These are phyloP conservation scores for Diaporthe nobilis DNA, from an alignment of 2,329 filamentous ascomycete genomes.

Conservation along the genomic window DNA sequence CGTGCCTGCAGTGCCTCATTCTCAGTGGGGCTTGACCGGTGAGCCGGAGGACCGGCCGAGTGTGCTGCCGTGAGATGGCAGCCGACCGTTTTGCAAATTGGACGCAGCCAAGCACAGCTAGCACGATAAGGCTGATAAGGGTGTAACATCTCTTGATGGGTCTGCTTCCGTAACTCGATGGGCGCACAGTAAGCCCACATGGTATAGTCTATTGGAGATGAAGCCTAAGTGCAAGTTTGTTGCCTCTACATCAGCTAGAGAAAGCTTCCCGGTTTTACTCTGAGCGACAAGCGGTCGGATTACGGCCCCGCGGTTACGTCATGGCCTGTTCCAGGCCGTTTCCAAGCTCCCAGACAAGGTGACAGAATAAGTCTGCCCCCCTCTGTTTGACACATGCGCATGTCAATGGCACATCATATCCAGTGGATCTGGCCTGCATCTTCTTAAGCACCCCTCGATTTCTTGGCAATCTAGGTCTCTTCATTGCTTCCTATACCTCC, in stretches of 20 bases:
- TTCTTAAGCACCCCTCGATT: neutral
- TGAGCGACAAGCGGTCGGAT: neutral
- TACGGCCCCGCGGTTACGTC: slow-evolving; percentile 13
- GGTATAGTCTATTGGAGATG: neutral
- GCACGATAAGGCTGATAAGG: neutral
- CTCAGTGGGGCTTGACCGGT: neutral
- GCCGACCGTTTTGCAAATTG: neutral
- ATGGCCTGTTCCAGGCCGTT: slow-evolving; percentile 20
- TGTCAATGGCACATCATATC: neutral
- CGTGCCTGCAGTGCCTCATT: neutral
- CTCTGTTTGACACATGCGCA: slow-evolving; percentile 32
- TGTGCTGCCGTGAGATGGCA: neutral
- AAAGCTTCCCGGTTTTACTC: slow-evolving; percentile 21
- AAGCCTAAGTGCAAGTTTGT: neutral
- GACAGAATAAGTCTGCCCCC: slow-evolving; percentile 2
- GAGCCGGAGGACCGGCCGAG: neutral
- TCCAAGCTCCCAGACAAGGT: neutral
- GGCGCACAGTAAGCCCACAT: slow-evolving; percentile 18
- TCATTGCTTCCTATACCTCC: neutral
- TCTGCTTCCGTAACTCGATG: neutral
- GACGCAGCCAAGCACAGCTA: neutral
- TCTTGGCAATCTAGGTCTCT: slow-evolving; percentile 6
- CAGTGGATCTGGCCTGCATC: neutral
- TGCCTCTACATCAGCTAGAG: neutral
- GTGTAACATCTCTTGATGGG: neutral